Evolutionary conservation across 352 stramenopile species (phyloP).

Genomic region (Aphanomyces astaci): DNA sequence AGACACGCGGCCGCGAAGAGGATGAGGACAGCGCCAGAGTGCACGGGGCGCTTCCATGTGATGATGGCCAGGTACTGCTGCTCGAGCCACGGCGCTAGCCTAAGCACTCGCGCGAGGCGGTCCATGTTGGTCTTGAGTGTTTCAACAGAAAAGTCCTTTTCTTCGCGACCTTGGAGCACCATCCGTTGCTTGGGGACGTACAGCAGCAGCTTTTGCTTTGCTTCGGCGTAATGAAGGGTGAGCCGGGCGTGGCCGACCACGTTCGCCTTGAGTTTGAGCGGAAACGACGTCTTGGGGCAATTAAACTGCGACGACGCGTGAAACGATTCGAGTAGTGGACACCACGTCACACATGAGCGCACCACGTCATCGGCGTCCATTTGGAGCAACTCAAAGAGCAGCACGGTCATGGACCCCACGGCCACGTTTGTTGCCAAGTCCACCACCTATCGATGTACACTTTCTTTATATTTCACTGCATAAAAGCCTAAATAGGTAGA

Average conservation of each 20-base stretch:
- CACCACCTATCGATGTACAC: conserved; percentile 36
- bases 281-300: conserved; percentile 26
- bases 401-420: conserved; percentile 57
- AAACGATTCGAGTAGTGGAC: conserved; percentile 39
- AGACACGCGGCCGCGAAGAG: conserved; percentile 60
- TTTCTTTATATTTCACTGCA: no score
- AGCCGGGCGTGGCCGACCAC: conserved; percentile 46
- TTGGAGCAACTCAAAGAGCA: conserved; percentile 74
- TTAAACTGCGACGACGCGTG: conserved; percentile 15
- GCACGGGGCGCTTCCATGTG: conserved; percentile 79
- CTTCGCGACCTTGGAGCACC: conserved; percentile 47
- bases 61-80: conserved; percentile 72
- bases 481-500: neutral
- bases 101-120: conserved; percentile 54
- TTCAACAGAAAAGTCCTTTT: conserved; percentile 75
- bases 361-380: conserved; percentile 60
- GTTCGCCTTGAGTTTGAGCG: conserved; percentile 2
- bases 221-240: conserved; percentile 57
- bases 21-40: conserved; percentile 53
- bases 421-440: conserved; percentile 74
- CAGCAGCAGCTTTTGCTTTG: conserved; percentile 61
- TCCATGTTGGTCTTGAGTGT: conserved; percentile 67
- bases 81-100: conserved; percentile 65
- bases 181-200: conserved; percentile 46
- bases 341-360: conserved; percentile 37